Percentiles rank a stretch among this genome's conserved stretches.
These are phyloP conservation scores for Suillus decipiens DNA, from an alignment of 768 basidiomycete genomes.

Conservation along the genomic window DNA sequence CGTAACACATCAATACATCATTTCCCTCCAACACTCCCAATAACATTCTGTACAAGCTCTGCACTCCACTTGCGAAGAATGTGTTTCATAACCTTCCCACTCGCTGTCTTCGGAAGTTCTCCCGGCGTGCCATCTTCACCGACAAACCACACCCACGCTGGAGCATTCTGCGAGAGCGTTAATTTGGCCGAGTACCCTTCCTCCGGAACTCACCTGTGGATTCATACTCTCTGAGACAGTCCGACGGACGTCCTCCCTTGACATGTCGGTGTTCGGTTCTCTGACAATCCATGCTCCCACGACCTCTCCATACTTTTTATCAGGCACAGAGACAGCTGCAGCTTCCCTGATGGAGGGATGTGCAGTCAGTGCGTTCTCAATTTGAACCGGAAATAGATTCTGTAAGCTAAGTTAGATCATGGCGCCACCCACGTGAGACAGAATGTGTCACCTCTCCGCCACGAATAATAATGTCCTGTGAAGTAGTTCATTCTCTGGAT, in stretches of 20 bases:
- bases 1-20: not conserved
- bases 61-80: slow-evolving; percentile 69
- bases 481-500: slow-evolving; percentile 1
- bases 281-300: slow-evolving; percentile 80
- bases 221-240: slow-evolving; percentile 66
- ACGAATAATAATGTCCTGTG: slow-evolving; percentile 80
- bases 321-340: slow-evolving; percentile 72
- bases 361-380: slow-evolving; percentile 70
- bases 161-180: slow-evolving; percentile 57
- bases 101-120: slow-evolving; percentile 82
- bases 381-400: slow-evolving; percentile 85
- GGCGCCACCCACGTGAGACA: not conserved
- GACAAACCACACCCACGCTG: slow-evolving; percentile 82
- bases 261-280: slow-evolving; percentile 37
- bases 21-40: slow-evolving; percentile 35
- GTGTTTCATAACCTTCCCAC: slow-evolving; percentile 87
- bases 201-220: slow-evolving; percentile 59
- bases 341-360: slow-evolving; percentile 66
- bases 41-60: slow-evolving; percentile 45
- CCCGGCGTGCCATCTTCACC: slow-evolving; percentile 59
- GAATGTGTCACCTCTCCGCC: slow-evolving; percentile 66
- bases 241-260: slow-evolving; percentile 54
- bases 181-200: slow-evolving; percentile 3
- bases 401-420: slow-evolving; percentile 25
- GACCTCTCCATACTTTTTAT: slow-evolving; percentile 69